Evolutionary conservation across 2,329 filamentous ascomycete species (phyloP), one percentile per base, ranked within the genome.

Genomic region (Penicillium thymicola): DNA sequence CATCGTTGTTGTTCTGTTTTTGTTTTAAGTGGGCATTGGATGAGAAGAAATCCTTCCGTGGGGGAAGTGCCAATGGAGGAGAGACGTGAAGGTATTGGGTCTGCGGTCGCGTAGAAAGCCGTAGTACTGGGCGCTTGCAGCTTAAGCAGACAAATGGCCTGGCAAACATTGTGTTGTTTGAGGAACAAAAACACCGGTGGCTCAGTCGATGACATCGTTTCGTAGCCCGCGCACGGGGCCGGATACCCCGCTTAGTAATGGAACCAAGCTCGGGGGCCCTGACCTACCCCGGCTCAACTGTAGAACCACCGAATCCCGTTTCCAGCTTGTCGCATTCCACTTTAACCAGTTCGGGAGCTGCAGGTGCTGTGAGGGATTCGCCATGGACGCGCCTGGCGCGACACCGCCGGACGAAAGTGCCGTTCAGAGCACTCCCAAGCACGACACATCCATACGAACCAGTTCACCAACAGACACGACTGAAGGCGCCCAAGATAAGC

Each of bases 1-100:
- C 44, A 27, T 67, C 62, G 9, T 60, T 61, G 14, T 53, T 54
- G 27, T 59, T 59, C 10, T 70, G 66, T 42, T 69, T 76, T 68
- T 73, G 68, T 43, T 78, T 79, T 10, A 86, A 73, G 58, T 80
- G 78, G 2, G 83, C 77, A 65, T 85, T 87, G 25, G 86, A 88
- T 13, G 86, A 88, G 72, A 87, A 89, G 72, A 89, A 88, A 66
- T 75, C 82, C 61, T 82, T 84, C 55, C 82, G 81, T 11, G 84
- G 82, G n/a, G 68, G 72, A 38, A 69, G 66, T 55, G 66, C 65
- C 52, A 74, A 70, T 59, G 70, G 67, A 16, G 70, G 64, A 18
- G 67, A 69, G 36, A 67, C 70, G 56, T 71, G 73, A 10, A 73
- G 62, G 50, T 68, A 67, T 38, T 72, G 73, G 54, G 66, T 71